phyloP scores from a whole-genome alignment of 208 protist genomes.

The Acanthamoeba castellanii region DNA sequence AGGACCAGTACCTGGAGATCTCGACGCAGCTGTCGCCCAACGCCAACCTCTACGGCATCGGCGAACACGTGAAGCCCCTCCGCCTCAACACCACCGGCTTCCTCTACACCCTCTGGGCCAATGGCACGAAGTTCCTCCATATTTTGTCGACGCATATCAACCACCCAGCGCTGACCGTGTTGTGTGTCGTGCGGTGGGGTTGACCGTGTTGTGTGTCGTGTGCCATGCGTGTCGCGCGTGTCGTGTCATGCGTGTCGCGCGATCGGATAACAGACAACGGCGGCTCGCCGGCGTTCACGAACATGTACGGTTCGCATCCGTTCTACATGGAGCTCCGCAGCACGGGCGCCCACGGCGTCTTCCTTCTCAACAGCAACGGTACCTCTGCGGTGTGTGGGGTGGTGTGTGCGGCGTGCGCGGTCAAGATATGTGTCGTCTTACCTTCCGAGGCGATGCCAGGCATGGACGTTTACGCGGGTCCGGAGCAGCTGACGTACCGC shows the following conservation, averaged over 20 bases:
- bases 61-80: conserved; percentile 80
- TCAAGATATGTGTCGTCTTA: neutral
- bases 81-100: conserved; percentile 59
- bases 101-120: conserved; percentile 68
- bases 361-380: conserved; percentile 91
- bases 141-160: neutral
- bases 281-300: conserved; percentile 67
- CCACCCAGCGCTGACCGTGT: neutral
- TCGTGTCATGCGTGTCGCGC: neutral
- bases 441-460: conserved; percentile 72
- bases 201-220: too few relatives aligned
- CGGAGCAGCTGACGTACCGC: conserved; percentile 83
- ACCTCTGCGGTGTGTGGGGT: conserved; percentile 42
- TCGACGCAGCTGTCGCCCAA: conserved; percentile 75
- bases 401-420: neutral
- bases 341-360: conserved; percentile 80
- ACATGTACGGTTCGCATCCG: conserved; percentile 89
- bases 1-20: conserved; percentile 88
- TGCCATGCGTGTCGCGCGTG: neutral
- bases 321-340: conserved; percentile 87
- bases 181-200: too few relatives aligned
- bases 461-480: conserved; percentile 84
- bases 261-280: conserved; percentile 48
- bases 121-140: neutral
- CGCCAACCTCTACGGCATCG: conserved; percentile 88